Evolutionary conservation across 2,329 filamentous ascomycete species (phyloP).

Genomic region (Samsoniella hepiali): DNA sequence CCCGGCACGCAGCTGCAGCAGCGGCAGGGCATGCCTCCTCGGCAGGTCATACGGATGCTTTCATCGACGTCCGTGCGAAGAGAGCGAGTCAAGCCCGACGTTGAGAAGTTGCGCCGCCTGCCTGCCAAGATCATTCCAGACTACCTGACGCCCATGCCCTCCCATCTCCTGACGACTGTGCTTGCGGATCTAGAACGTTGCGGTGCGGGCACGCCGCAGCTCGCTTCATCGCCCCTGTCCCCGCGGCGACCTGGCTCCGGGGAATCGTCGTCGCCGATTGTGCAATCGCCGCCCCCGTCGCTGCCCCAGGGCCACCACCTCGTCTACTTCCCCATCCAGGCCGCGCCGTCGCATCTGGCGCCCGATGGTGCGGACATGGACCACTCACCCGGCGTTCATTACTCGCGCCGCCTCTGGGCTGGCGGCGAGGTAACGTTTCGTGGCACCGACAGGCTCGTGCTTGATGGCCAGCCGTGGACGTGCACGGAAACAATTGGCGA

Average conservation of each 20-base stretch:
- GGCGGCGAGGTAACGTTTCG: conserved; percentile 67
- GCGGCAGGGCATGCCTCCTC: neutral
- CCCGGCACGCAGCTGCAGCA: neutral
- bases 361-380: conserved; percentile 80
- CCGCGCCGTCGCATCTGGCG: conserved; percentile 60
- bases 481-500: conserved; percentile 47
- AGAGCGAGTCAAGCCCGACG: conserved; percentile 12
- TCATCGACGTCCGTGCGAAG: neutral
- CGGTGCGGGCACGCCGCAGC: neutral
- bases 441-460: conserved; percentile 25
- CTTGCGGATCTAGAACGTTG: conserved; percentile 47
- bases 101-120: conserved; percentile 26
- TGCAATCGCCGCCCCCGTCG: conserved; percentile 26
- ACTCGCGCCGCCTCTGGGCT: conserved; percentile 81
- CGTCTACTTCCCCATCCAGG: conserved; percentile 77
- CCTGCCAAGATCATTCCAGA: conserved; percentile 40
- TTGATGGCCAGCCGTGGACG: conserved; percentile 39
- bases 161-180: conserved; percentile 62
- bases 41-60: neutral
- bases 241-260: neutral
- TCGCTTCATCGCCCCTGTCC: neutral
- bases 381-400: conserved; percentile 71
- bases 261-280: conserved; percentile 17
- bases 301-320: conserved; percentile 73
- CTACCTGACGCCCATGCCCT: conserved; percentile 54